phyloP scores from a whole-genome alignment of 495 filamentous ascomycete species.

The Podospora pseudoanserina region DNA sequence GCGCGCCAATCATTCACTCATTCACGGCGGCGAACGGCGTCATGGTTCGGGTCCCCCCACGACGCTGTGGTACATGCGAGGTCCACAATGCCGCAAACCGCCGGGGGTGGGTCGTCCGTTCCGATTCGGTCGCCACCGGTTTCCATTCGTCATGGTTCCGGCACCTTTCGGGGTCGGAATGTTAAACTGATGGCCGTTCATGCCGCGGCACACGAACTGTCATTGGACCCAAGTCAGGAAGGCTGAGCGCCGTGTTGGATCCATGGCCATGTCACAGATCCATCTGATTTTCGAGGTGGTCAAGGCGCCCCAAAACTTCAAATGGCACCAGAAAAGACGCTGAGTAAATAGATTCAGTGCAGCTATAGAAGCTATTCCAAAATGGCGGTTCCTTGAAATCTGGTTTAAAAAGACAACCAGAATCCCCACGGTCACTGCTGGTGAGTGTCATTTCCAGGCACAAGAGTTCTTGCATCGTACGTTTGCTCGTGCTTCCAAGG shows the following conservation, averaged over 20 bases:
- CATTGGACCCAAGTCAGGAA: neutral
- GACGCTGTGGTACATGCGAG: neutral
- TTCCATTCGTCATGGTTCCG: neutral
- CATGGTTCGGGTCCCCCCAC: neutral
- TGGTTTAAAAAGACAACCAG: neutral
- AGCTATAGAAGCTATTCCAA: neutral
- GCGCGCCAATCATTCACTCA: no score
- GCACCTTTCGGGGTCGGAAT: neutral
- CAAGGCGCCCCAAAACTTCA: neutral
- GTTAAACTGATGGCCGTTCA: neutral
- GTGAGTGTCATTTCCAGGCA: no score
- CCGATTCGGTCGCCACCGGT: neutral
- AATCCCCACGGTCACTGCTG: neutral
- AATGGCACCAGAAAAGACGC: neutral
- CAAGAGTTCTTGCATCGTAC: slow-evolving; percentile 10
- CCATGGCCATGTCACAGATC: neutral
- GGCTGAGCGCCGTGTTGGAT: neutral
- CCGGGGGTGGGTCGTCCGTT: neutral
- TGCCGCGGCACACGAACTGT: neutral
- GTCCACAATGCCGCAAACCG: neutral
- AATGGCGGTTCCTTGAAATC: neutral
- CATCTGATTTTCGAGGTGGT: neutral
- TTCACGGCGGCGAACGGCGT: neutral
- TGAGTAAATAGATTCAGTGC: neutral
- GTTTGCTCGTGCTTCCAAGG: slow-evolving; percentile 15